phyloP scores from a whole-genome alignment of 2,329 filamentous ascomycete species.

The Dothiorella sarmentorum region DNA sequence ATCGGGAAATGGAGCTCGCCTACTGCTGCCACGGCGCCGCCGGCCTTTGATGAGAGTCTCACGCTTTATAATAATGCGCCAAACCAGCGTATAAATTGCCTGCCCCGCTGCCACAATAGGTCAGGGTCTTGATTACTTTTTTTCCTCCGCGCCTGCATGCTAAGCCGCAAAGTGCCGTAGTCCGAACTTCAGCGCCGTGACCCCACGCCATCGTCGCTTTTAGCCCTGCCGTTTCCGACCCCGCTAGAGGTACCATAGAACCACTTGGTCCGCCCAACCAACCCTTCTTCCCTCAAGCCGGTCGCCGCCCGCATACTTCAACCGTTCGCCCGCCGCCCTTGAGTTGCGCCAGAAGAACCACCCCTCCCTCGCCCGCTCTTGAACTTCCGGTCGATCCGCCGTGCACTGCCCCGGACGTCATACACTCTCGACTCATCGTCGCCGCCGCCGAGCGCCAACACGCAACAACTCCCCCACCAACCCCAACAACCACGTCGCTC shows the following conservation, averaged over 20 bases:
- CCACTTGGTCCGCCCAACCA: constrained; percentile 8
- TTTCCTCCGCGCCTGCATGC: not conserved
- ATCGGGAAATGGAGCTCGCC: constrained; percentile 13
- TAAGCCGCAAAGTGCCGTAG: constrained; percentile 1
- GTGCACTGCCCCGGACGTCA: constrained; percentile 17
- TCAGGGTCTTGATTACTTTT: not conserved
- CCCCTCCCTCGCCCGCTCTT: not conserved
- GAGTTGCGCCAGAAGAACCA: not conserved
- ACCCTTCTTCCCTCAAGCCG: constrained; percentile 3
- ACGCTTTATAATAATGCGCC: constrained; percentile 8
- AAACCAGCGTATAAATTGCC: not conserved
- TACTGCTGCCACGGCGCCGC: constrained; percentile 6
- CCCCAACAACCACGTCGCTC: not conserved
- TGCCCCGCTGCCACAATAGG: not conserved
- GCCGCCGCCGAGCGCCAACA: constrained; percentile 4
- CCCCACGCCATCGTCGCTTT: constrained; percentile 4
- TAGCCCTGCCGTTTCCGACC: constrained; percentile 4
- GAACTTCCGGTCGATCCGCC: constrained; percentile 16
- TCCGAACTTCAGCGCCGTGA: not conserved
- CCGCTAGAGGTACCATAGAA: constrained; percentile 4
- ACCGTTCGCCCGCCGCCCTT: constrained; percentile 2
- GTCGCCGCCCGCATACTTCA: constrained; percentile 1
- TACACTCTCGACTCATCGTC: constrained; percentile 16
- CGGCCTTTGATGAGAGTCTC: constrained; percentile 1
- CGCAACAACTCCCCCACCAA: not conserved